Conservation (phyloP, 73 alveolate species). For the Tetrahymena malaccensis region DNA sequence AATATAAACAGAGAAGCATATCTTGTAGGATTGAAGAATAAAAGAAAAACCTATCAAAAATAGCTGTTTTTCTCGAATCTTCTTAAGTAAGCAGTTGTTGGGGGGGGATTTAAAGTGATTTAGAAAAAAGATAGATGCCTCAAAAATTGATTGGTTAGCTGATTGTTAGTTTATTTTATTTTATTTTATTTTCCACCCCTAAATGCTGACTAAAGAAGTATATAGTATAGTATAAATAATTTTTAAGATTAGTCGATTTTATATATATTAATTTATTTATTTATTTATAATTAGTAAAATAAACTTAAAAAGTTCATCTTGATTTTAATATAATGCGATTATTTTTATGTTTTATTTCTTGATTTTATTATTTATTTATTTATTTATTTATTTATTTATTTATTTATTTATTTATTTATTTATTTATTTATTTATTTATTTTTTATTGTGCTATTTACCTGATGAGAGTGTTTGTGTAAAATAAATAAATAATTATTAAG, state of each 20-base stretch:
- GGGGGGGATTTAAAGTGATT: background rate
- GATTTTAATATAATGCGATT: background rate
- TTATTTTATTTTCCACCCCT: background rate
- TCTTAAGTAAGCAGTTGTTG: background rate
- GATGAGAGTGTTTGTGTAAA: too few relatives aligned
- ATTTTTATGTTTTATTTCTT: background rate
- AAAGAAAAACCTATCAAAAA: background rate
- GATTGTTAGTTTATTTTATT: too few relatives aligned
- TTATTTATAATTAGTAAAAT: background rate
- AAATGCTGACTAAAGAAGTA: background rate
- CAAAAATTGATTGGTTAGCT: too few relatives aligned
- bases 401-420: too few relatives aligned
- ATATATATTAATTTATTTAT: too few relatives aligned
- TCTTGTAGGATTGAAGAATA: background rate
- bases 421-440: too few relatives aligned
- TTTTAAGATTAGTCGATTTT: background rate
- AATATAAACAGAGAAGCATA: background rate
- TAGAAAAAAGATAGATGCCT: too few relatives aligned
- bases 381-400: too few relatives aligned
- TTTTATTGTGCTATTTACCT: too few relatives aligned
- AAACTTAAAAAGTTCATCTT: background rate
- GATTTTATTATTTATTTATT: too few relatives aligned
- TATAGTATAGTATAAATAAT: background rate
- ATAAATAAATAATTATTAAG: too few relatives aligned
- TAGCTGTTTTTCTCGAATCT: background rate